Evolutionary conservation across 1,284 basidiomycete genomes (phyloP).

Genomic region (Apiotrichum laibachii): DNA sequence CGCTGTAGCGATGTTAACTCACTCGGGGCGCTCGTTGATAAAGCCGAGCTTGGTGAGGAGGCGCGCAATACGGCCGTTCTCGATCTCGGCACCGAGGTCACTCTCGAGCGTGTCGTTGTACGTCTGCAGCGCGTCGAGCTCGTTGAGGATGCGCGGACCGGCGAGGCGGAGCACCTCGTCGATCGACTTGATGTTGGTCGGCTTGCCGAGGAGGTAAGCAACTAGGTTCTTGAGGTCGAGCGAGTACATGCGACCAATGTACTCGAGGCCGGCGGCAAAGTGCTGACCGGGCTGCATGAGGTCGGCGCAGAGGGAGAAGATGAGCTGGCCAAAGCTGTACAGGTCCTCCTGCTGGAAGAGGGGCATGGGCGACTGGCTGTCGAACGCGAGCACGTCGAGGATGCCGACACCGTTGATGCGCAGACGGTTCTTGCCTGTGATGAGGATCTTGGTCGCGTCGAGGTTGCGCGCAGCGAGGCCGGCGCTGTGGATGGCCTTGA

Average conservation of each 20-base stretch:
- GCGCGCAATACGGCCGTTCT: conserved; percentile 91
- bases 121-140: conserved; percentile 80
- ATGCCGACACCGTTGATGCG: conserved; percentile 79
- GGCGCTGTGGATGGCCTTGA: conserved; percentile 79
- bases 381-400: conserved; percentile 77
- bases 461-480: conserved; percentile 80
- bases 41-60: conserved; percentile 93
- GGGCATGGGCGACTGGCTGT: conserved; percentile 62
- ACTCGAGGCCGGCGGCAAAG: conserved; percentile 73
- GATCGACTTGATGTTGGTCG: conserved; percentile 65
- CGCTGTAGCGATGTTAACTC: conserved; percentile 74
- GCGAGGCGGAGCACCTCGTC: conserved; percentile 78
- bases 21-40: conserved; percentile 98
- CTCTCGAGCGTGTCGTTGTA: conserved; percentile 78
- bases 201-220: conserved; percentile 72
- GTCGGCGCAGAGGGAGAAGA: conserved; percentile 74
- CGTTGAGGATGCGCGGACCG: conserved; percentile 67
- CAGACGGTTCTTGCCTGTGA: conserved; percentile 85
- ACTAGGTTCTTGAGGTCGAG: conserved; percentile 77
- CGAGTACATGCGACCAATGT: conserved; percentile 71
- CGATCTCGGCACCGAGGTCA: conserved; percentile 85
- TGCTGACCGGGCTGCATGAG: conserved; percentile 44
- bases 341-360: conserved; percentile 77
- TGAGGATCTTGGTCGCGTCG: conserved; percentile 81
- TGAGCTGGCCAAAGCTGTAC: conserved; percentile 75